Conservation (phyloP, 306 rosid species). For the Geum urbanum region DNA sequence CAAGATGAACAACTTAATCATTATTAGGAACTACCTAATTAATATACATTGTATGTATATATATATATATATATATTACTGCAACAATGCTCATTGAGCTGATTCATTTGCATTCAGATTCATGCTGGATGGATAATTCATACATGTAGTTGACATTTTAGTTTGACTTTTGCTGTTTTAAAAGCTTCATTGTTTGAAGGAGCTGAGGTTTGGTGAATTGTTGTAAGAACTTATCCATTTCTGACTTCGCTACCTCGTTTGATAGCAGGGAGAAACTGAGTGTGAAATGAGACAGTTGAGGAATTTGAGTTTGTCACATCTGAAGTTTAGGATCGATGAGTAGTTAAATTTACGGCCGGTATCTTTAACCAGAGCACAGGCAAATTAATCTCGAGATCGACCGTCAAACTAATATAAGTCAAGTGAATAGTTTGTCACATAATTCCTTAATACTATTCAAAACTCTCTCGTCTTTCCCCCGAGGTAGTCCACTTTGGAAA, state of each 20-base stretch:
- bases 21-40: neutral
- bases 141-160: neutral
- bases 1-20: constrained; percentile 16
- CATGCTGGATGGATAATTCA: neutral
- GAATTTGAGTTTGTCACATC: neutral
- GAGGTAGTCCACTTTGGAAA: no score
- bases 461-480: no score
- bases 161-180: neutral
- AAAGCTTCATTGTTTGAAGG: neutral
- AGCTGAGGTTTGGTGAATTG: neutral
- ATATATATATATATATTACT: neutral
- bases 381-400: no score
- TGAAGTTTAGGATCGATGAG: neutral
- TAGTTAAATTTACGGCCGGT: no score
- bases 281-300: neutral
- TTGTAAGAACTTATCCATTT: neutral
- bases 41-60: neutral
- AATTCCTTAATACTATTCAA: no score
- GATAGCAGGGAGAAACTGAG: neutral
- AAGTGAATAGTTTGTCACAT: neutral
- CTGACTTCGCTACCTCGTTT: constrained; percentile 3
- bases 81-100: constrained; percentile 10
- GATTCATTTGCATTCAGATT: neutral
- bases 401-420: neutral
- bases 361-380: neutral